phyloP scores from a whole-genome alignment of 768 basidiomycete species.

The Lenzites betulinus region DNA sequence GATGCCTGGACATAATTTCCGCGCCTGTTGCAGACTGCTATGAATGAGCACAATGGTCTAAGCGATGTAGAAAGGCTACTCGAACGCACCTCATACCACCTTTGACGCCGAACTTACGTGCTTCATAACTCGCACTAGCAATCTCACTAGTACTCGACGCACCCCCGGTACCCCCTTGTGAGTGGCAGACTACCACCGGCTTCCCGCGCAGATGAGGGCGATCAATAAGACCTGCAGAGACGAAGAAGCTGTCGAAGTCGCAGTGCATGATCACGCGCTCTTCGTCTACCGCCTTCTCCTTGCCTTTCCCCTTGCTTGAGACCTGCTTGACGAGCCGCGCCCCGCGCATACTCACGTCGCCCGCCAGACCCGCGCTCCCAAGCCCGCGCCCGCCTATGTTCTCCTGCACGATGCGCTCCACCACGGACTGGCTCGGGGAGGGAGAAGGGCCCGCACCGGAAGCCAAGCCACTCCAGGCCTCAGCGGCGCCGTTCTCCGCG shows the following conservation, averaged over 20 bases:
- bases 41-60: background rate
- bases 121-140: conserved; percentile 93
- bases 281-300: conserved; percentile 48
- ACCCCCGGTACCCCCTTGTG: conserved; percentile 75
- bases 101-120: conserved; percentile 81
- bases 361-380: conserved; percentile 32
- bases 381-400: conserved; percentile 30
- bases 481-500: conserved; percentile 46
- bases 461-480: conserved; percentile 1
- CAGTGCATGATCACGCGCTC: conserved; percentile 83
- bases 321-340: conserved; percentile 51
- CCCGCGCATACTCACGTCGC: conserved; percentile 37
- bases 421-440: conserved; percentile 23
- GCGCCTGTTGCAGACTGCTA: conserved; percentile 49
- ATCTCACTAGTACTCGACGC: conserved; percentile 89
- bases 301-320: conserved; percentile 59
- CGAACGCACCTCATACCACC: conserved; percentile 88
- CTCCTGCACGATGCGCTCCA: conserved; percentile 37
- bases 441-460: background rate
- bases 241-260: conserved; percentile 97
- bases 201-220: conserved; percentile 84
- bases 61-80: background rate
- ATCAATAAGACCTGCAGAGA: conserved; percentile 81
- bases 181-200: conserved; percentile 95
- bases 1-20: conserved; percentile 71